These are phyloP conservation scores for Diaporthe citrichinensis DNA, from an alignment of 2,329 filamentous ascomycete species.

Conservation along the genomic window DNA sequence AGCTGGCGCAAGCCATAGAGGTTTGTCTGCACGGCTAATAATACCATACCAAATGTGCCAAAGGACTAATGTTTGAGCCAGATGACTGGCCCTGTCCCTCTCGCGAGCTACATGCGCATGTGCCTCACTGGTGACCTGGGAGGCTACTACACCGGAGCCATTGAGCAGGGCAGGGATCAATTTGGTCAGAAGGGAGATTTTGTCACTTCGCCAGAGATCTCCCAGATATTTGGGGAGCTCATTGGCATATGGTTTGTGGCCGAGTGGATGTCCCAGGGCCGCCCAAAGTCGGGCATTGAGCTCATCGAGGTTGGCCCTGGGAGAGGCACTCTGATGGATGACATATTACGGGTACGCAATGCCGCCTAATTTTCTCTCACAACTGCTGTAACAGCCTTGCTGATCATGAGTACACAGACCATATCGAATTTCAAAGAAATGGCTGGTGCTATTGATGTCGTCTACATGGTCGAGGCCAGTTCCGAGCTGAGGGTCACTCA, in stretches of 20 bases:
- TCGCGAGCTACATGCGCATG: constrained; percentile 98
- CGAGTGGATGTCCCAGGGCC: constrained; percentile 95
- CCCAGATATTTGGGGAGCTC: constrained; percentile 95
- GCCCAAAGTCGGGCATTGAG: constrained; percentile 80
- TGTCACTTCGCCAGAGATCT: constrained; percentile 97
- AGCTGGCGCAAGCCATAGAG: constrained; percentile 87
- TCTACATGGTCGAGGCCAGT: constrained; percentile 97
- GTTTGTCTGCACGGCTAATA: constrained; percentile 62
- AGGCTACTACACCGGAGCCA: constrained; percentile 91
- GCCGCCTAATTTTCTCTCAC: neutral
- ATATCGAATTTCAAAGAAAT: constrained; percentile 87
- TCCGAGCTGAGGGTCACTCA: constrained; percentile 82
- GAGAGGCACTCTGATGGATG: constrained; percentile 95
- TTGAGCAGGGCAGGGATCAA: constrained; percentile 80
- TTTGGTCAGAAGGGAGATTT: constrained; percentile 97
- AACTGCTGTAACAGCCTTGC: neutral
- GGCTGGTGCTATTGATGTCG: constrained; percentile 81
- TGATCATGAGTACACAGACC: constrained; percentile 67
- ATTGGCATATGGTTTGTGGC: constrained; percentile 95
- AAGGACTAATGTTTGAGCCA: constrained; percentile 43
- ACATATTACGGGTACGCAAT: constrained; percentile 85
- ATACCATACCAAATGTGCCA: neutral
- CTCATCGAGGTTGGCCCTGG: constrained; percentile 96
- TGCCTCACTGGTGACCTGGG: constrained; percentile 91
- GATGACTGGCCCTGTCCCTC: constrained; percentile 88